A percentile compares a stretch with the other conserved stretches of the same genome.
phyloP scores from a whole-genome alignment of 2,329 filamentous ascomycete species.

The Fusarium verrucosum region DNA sequence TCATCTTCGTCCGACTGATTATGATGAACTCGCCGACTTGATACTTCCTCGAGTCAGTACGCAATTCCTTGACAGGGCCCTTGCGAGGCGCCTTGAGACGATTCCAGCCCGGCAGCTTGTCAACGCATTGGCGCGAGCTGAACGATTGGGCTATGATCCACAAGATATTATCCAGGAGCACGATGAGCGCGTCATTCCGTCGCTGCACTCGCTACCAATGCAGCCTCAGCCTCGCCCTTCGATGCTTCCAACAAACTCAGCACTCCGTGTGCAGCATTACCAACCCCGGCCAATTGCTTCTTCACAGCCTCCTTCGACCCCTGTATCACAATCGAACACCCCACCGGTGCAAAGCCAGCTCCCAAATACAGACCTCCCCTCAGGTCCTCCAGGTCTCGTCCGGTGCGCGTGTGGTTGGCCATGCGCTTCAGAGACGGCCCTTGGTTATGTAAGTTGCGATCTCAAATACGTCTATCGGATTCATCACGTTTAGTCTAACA shows the following conservation, averaged over 20 bases:
- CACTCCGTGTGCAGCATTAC: neutral
- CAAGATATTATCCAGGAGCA: constrained; percentile 58
- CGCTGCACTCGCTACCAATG: constrained; percentile 30
- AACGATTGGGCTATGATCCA: constrained; percentile 65
- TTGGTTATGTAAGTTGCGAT: constrained; percentile 45
- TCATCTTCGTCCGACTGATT: constrained; percentile 52
- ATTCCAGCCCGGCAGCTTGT: constrained; percentile 65
- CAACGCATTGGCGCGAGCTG: constrained; percentile 65
- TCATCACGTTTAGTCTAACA: constrained; percentile 20
- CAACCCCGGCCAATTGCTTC: constrained; percentile 7
- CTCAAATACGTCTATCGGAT: neutral
- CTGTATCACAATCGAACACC: neutral
- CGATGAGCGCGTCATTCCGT: constrained; percentile 53
- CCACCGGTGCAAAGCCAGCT: neutral
- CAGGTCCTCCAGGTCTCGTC: constrained; percentile 23
- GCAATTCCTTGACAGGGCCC: constrained; percentile 61
- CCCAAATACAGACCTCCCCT: neutral
- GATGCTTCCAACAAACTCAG: constrained; percentile 1
- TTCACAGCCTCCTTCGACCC: neutral
- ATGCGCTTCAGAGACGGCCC: constrained; percentile 47
- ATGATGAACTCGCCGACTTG: constrained; percentile 57
- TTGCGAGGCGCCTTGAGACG: constrained; percentile 62
- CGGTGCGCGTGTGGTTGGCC: constrained; percentile 50
- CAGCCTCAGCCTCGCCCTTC: constrained; percentile 8
- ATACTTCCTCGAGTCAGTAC: constrained; percentile 60